Conservation (phyloP, 192 early-diverging fungal species). For the Coemansia sp. region DNA sequence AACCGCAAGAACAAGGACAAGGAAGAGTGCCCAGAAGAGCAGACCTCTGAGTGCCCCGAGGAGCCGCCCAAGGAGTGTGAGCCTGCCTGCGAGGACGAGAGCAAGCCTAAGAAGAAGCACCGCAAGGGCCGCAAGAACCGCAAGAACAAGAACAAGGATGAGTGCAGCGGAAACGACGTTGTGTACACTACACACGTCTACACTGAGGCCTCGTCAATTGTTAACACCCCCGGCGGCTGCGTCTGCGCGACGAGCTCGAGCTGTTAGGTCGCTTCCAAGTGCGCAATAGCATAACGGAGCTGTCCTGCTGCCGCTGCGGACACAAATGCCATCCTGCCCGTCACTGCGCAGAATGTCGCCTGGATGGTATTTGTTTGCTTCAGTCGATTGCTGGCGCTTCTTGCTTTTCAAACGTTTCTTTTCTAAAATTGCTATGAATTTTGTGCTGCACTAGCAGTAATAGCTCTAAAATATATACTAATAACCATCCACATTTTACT, state of each 20-base stretch:
- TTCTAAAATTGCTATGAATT: neutral
- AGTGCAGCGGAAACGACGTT: slow-evolving; percentile 19
- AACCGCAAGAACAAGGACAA: slow-evolving; percentile 18
- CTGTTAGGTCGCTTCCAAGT: slow-evolving; percentile 9
- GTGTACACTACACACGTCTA: slow-evolving; percentile 55
- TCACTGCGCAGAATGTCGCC: slow-evolving; percentile 27
- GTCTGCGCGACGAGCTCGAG: slow-evolving; percentile 37
- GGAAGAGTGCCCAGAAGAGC: slow-evolving; percentile 16
- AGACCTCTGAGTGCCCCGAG: slow-evolving; percentile 17
- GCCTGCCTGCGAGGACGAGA: slow-evolving; percentile 9
- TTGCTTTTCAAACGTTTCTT: neutral
- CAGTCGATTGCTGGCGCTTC: neutral
- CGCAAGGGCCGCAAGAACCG: slow-evolving; percentile 21
- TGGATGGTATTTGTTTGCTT: neutral
- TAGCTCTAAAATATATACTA: neutral
- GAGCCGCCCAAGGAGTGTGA: slow-evolving; percentile 22
- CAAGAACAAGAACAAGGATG: slow-evolving; percentile 18
- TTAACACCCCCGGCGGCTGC: slow-evolving; percentile 40
- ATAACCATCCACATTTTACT: neutral
- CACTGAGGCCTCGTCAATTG: slow-evolving; percentile 48
- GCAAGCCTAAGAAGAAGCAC: slow-evolving; percentile 12
- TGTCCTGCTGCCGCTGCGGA: slow-evolving; percentile 1
- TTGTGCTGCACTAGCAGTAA: neutral
- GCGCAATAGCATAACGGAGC: slow-evolving; percentile 1
- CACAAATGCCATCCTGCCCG: neutral